Evolutionary conservation across 345 rosid species (phyloP), one percentile per base, ranked within the genome.

Genomic region (Mercurialis annua): DNA sequence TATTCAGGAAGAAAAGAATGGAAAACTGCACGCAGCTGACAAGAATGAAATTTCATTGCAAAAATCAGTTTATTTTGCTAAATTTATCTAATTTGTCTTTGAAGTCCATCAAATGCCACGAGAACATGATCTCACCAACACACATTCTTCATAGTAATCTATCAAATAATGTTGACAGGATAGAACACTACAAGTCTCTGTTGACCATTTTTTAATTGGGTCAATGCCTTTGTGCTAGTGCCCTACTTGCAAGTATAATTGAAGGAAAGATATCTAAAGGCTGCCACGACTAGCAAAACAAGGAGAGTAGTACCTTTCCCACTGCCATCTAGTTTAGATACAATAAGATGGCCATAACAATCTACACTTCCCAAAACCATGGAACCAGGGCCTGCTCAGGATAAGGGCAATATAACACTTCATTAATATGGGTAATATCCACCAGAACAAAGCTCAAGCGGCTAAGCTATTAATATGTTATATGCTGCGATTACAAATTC

Each of bases 351-450:
- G 53, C 93, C 88, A 71, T 70, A 81, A 46, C 80, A 73, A 80
- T 87, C 93, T 60, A 84, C 90, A 63, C 93, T 87, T 74, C 88
- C 93, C 81, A 87, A 71, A 38, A 79, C 82, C 66, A 67, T 62
- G 82, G 61, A 60, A 72, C 76, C 80, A 58, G 76, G 42, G 50
- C 77, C 90, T 87, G 76, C 72, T 81, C 18, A 71, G 23, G 36
- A 60, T 54, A 59, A 57, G 16, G 51, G 48, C 0, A n/a, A 57
- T 56, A 59, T 44, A 21, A 50, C n/a, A 18, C 47, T 50, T 51
- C 56, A 29, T 29, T 30, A 53, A 64, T 36, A 29, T 31, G 20
- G 2, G n/a, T 26, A 56, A n/a, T 43, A 31, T 48, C 44, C 43
- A 31, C 62, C 9, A 57, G 43, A 33, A n/a, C n/a, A n/a, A n/a